Evolutionary conservation across 2,329 filamentous ascomycete genomes (phyloP).

Genomic region (Leptodontidium sp.): DNA sequence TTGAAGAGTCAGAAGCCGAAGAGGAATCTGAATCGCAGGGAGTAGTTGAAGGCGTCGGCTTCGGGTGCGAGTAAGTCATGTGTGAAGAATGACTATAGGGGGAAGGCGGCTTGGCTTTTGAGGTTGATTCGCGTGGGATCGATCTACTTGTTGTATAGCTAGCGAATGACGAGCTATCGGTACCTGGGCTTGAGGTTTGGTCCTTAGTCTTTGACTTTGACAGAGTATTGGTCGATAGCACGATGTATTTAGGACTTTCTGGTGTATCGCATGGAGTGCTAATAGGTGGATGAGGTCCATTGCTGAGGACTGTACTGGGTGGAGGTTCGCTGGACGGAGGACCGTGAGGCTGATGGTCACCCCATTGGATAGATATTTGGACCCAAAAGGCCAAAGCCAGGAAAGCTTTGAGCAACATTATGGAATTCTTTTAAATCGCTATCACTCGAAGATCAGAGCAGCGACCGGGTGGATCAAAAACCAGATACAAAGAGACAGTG

Average conservation of each 20-base stretch:
- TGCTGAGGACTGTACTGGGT: neutral
- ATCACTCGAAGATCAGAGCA: too few species aligned
- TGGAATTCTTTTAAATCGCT: neutral
- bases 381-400: conserved; percentile 51
- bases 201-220: neutral
- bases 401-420: conserved; percentile 19
- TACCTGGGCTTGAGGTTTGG: neutral
- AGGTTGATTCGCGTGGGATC: neutral
- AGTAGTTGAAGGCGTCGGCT: neutral
- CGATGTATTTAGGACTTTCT: neutral
- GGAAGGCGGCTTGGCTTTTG: neutral
- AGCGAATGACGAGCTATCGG: conserved; percentile 5
- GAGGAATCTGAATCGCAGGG: neutral
- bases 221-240: neutral
- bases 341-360: neutral
- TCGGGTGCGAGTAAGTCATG: neutral
- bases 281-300: conserved; percentile 10
- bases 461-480: neutral
- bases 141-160: neutral
- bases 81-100: neutral
- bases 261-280: conserved; percentile 9
- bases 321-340: neutral
- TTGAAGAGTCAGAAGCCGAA: neutral
- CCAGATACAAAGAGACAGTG: neutral
- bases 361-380: conserved; percentile 22